Conservation (phyloP, 2,329 filamentous ascomycete species). For the Sporothrix sp. region DNA sequence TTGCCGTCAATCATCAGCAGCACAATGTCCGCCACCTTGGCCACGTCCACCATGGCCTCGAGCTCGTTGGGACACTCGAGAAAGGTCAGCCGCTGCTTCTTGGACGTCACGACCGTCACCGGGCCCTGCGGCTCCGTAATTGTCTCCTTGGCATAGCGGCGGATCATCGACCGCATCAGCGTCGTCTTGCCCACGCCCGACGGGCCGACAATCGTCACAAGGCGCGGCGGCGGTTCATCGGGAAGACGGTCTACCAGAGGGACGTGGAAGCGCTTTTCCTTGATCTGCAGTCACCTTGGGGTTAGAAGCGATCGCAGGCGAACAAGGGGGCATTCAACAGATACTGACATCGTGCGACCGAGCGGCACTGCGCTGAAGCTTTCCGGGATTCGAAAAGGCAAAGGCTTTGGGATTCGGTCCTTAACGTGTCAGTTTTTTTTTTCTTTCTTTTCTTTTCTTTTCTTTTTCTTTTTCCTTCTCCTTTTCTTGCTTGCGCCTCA, state of each 20-base stretch:
- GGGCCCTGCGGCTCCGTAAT: constrained; percentile 83
- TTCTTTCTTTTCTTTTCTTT: too few relatives aligned
- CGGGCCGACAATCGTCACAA: constrained; percentile 90
- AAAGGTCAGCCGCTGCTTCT: constrained; percentile 89
- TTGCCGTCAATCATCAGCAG: constrained; percentile 98
- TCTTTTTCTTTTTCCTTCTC: too few relatives aligned
- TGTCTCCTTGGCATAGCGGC: constrained; percentile 91
- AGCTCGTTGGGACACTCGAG: constrained; percentile 96
- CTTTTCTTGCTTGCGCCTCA: too few relatives aligned
- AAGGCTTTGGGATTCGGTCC: constrained; percentile 86
- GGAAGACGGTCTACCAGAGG: constrained; percentile 91
- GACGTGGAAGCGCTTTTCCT: constrained; percentile 93
- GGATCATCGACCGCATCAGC: constrained; percentile 68
- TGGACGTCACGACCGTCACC: constrained; percentile 92
- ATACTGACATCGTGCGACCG: constrained; percentile 56
- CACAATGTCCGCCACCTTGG: constrained; percentile 95
- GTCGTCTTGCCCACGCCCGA: constrained; percentile 36
- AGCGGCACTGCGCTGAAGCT: constrained; percentile 63
- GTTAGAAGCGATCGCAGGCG: too few relatives aligned
- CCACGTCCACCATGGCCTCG: constrained; percentile 91
- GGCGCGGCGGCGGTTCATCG: constrained; percentile 85
- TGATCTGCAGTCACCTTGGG: constrained; percentile 47
- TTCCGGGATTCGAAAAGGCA: constrained; percentile 71
- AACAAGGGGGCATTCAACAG: too few relatives aligned
- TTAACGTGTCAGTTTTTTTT: constrained; percentile 24